phyloP scores from a whole-genome alignment of 106 monocot genomes.

The Phalaenopsis equestris region DNA sequence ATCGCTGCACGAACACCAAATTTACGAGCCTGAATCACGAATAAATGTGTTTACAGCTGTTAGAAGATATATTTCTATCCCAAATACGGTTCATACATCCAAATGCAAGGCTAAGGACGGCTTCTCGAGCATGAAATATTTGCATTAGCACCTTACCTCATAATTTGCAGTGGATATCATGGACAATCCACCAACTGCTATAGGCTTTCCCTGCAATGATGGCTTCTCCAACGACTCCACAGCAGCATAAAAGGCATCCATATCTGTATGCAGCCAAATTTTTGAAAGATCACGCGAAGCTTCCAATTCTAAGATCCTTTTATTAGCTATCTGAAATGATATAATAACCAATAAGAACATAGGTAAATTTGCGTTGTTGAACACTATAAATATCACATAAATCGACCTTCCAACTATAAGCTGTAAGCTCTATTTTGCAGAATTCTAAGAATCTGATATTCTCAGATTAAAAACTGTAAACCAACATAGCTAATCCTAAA shows the following conservation, averaged over 20 bases:
- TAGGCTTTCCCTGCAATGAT: constrained; percentile 65
- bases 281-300: constrained; percentile 83
- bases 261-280: constrained; percentile 86
- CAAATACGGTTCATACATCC: constrained; percentile 11
- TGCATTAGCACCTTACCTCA: constrained; percentile 43
- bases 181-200: constrained; percentile 96
- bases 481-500: too few relatives aligned
- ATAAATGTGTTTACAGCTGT: background rate
- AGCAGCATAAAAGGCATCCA: constrained; percentile 99
- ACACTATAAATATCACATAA: background rate
- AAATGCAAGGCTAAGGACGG: constrained; percentile 1
- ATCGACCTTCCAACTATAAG: background rate
- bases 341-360: background rate
- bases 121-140: background rate
- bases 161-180: constrained; percentile 99
- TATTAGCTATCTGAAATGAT: constrained; percentile 54
- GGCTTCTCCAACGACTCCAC: constrained; percentile 87
- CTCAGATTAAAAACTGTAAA: too few relatives aligned
- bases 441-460: too few relatives aligned
- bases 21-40: constrained; percentile 69
- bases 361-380: background rate
- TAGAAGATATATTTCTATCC: constrained; percentile 1
- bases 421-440: too few relatives aligned
- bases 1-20: constrained; percentile 98
- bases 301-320: constrained; percentile 70